Base-by-base conservation (phyloP, 1,139 yeast genomes). In the Williopsis jadinii region DNA sequence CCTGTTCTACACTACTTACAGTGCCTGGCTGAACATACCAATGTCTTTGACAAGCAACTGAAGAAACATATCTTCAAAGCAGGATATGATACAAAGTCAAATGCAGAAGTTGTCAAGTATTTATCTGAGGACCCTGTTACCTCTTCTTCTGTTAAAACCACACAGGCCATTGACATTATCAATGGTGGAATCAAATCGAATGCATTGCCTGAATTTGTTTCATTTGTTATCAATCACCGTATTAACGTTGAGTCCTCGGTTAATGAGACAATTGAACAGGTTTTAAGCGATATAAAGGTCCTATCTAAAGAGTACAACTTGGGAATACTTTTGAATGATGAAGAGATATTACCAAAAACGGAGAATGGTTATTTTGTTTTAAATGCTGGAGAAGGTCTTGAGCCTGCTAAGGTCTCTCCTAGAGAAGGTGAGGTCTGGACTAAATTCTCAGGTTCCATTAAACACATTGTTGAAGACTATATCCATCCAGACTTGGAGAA, bases 131-230 rank as follows among this genome's bases (percentile, higher is more conserved):
- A 50, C 46, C 27, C 30, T 10, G 32, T 37, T 15, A 33, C 40
- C 19, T 49, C 70, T 45, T 42, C 41, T 6, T 29, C 40, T 35
- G 24, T 44, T 31, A 40, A 42, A n/a, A 47, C 50, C 27, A 44
- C 48, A 5, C 82, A 77, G 53, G 83, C 85, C 1, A 66, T 73
- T 32, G 84, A 80, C 54, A 67, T 79, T 9, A 64, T 80, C 37
- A 46, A 59, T 11, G 85, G 85, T 27, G 87, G 86, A 34, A 70
- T 71, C 24, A 80, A 80, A 54, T 61, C 74, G 32, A 67, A 77
- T 55, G 90, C 92, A 3, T 66, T 84, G 43, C 95, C 95, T 1
- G 94, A 84, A 55, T 69, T 67, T 47, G 83, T 75, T 6, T 64
- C 68, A 6, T 65, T 79, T 15, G 52, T 71, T 40, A 64, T 78